These are phyloP conservation scores for Bjerkandera adusta DNA, from an alignment of 1,284 basidiomycete genomes.

Conservation along the genomic window DNA sequence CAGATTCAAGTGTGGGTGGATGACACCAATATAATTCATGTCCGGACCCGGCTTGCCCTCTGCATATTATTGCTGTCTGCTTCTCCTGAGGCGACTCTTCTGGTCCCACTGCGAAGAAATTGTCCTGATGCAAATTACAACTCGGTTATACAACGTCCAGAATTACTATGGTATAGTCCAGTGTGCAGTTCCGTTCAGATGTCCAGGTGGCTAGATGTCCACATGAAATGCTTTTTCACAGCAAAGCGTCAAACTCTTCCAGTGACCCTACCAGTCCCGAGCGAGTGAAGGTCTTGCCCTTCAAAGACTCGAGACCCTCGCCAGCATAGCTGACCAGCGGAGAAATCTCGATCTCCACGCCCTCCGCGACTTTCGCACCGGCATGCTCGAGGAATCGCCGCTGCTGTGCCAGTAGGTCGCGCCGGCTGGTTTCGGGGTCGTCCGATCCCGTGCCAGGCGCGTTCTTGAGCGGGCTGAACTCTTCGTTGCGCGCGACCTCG, in stretches of 20 bases:
- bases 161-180: conserved; percentile 13
- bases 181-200: too few relatives aligned
- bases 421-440: conserved; percentile 86
- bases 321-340: conserved; percentile 89
- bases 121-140: conserved; percentile 11
- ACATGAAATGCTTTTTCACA: conserved; percentile 19
- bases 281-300: conserved; percentile 76
- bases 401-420: conserved; percentile 92
- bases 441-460: conserved; percentile 95
- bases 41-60: too few relatives aligned
- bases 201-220: too few relatives aligned
- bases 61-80: too few relatives aligned
- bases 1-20: conserved; percentile 49
- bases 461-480: conserved; percentile 98
- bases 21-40: conserved; percentile 30
- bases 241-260: conserved; percentile 50
- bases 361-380: conserved; percentile 71
- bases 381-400: conserved; percentile 78
- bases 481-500: conserved; percentile 86
- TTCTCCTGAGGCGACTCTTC: too few relatives aligned
- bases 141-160: conserved; percentile 9
- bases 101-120: not conserved
- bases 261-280: conserved; percentile 48
- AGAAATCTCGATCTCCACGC: conserved; percentile 88
- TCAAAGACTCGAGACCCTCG: conserved; percentile 82